Evolutionary conservation across 2,329 filamentous ascomycete species (phyloP), one percentile per base, ranked within the genome.

Genomic region (Zasmidium angulare): DNA sequence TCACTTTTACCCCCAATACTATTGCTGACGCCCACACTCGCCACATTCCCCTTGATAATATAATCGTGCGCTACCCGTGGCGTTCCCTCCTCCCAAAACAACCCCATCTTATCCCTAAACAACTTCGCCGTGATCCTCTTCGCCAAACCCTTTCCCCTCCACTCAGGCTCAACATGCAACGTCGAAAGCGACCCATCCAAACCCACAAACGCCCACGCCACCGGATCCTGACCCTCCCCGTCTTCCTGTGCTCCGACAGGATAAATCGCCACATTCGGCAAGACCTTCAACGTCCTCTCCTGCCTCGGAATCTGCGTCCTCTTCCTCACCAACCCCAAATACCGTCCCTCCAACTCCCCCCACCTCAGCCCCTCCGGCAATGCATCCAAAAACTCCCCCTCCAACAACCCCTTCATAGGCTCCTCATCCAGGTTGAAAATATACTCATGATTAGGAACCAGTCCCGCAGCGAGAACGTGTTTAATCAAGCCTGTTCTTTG

Each of bases 201-300:
- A 0, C 84, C 86, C 74, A 78, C 66, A 55, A 90, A 89, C 0
- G 81, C 83, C 88, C 88, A 91, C 0, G 86, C 84, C 3, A 90
- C 74, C 0, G 85, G 82, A 1, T 75, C 79, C 19, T 82, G 79
- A 1, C 75, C 80, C 1, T 54, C 80, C 0, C 23, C 36, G 14
- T 65, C 31, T 1, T 22, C 49, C 9, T 43, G 3, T 4, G 36
- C 4, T n/a, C n/a, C n/a, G n/a, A 17, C 6, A 24, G 54, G 58
- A 53, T 61, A 72, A 48, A 74, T 67, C 2, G 67, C 70, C 19
- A 71, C 53, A 82, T 74, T 21, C 7, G 76, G 75, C 52, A 80
- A 55, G 26, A 72, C 69, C 46, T 75, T 63, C 54, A 81, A 61
- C 11, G 79, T 81, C 12, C 68, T 66, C 74, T 83, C 80, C 24